Evolutionary conservation across 805 yeast genomes (phyloP), one percentile per base, ranked within the genome.

Genomic region (Candida incommunis): DNA sequence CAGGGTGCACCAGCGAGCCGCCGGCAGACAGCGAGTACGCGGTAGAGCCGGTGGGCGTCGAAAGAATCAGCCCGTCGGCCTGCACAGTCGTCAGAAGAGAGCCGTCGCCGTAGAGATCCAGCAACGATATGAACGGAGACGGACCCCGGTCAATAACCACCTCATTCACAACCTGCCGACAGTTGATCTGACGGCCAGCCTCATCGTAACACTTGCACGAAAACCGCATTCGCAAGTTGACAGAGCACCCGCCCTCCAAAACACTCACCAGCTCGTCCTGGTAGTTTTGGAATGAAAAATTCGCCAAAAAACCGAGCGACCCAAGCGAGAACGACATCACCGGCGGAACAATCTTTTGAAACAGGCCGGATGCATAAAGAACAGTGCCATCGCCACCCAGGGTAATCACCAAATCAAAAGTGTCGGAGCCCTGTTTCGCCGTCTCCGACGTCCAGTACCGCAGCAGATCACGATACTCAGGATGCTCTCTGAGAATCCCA

Each of bases 351-450:
- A 74, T 72, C 46, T 73, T 67, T 63, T 83, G 94, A 62, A 92
- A 92, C 35, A 87, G 67, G 46, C 92, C 80, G 2, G 95, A 86
- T 0, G 90, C 90, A 55, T 82, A 82, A 7, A 90, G 66, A 42
- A 90, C 95, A 0, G 98, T 92, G 5, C 98, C 97, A 58, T 92
- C 98, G 16, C 98, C 98, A 22, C 98, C 98, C 5, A 92, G 68
- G 0, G 97, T 85, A 40, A 90, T 75, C 2, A 86, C 80, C 48
- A 88, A 66, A 60, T 90, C 97, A 51, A 78, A 75, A 41, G 67
- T 55, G 27, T 72, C 69, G 2, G 75, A 69, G 61, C 51, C 44
- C 22, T 43, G 43, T 23, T 52, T 22, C 11, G 84, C 72, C 45
- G 80, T 66, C 18, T 70, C 70, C 43, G 76, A 72, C 43, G 73